These are phyloP conservation scores for Periconia sp. DNA, from an alignment of 2,329 filamentous ascomycete genomes.

Conservation along the genomic window DNA sequence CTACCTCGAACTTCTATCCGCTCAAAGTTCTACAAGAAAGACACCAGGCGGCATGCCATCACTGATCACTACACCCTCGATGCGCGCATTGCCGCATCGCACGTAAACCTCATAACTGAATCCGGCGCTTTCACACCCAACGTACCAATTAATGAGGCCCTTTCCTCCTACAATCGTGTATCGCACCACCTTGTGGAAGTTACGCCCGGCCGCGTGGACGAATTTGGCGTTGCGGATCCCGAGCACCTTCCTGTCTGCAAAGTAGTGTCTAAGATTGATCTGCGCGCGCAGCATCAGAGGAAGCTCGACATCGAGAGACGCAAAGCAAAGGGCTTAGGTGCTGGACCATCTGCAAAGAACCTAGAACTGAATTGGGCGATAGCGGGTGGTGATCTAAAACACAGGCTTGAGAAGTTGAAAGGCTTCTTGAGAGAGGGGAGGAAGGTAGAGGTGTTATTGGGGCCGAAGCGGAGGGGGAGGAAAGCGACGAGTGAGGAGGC, in stretches of 20 bases:
- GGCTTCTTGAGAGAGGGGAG: constrained; percentile 76
- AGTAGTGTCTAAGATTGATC: constrained; percentile 65
- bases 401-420: constrained; percentile 58
- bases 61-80: constrained; percentile 53
- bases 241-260: constrained; percentile 68
- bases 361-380: constrained; percentile 94
- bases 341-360: constrained; percentile 63
- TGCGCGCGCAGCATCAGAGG: constrained; percentile 54
- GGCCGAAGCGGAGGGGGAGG: constrained; percentile 68
- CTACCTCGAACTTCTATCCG: constrained; percentile 21
- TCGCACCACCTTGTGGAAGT: constrained; percentile 61
- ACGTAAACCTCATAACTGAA: constrained; percentile 53
- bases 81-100: constrained; percentile 54
- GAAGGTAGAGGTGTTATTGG: constrained; percentile 75
- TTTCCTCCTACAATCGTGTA: constrained; percentile 56
- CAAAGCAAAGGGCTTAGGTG: constrained; percentile 37
- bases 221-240: constrained; percentile 48
- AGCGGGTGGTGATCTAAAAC: constrained; percentile 73
- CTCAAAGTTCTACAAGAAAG: constrained; percentile 25
- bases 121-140: constrained; percentile 44
- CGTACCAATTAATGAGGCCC: constrained; percentile 40
- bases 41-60: constrained; percentile 43
- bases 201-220: constrained; percentile 29
- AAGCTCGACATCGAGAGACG: constrained; percentile 52
- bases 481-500: constrained; percentile 65